These are phyloP conservation scores for Colletotrichum coccodes DNA, from an alignment of 2,329 filamentous ascomycete genomes.

Conservation along the genomic window DNA sequence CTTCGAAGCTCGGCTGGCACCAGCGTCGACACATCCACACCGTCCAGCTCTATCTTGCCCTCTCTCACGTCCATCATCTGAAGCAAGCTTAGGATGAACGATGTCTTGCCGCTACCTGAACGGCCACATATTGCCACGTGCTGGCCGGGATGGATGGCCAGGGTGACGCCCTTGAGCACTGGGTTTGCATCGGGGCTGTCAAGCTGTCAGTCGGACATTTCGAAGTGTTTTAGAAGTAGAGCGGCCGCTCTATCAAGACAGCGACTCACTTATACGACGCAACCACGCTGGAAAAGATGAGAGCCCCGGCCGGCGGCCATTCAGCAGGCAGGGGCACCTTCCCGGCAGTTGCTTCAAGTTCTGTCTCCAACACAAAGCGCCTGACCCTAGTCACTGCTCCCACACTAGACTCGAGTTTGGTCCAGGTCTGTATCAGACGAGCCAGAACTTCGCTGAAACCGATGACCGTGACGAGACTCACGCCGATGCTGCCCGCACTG, in stretches of 20 bases:
- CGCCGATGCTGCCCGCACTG: constrained; percentile 41
- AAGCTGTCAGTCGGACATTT: neutral
- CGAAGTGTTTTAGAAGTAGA: fast-evolving
- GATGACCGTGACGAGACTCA: constrained; percentile 27
- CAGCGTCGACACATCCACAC: neutral
- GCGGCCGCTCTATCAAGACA: fast-evolving
- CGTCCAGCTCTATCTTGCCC: neutral
- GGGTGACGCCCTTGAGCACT: constrained; percentile 2
- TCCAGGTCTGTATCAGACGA: constrained; percentile 22
- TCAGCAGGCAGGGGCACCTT: neutral
- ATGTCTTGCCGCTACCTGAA: constrained; percentile 23
- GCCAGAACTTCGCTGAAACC: constrained; percentile 14
- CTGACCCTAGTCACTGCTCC: constrained; percentile 9
- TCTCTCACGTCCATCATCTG: constrained; percentile 10
- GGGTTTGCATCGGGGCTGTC: neutral
- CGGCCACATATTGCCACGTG: constrained; percentile 17
- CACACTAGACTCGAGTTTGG: constrained; percentile 35
- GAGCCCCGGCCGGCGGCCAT: constrained; percentile 1
- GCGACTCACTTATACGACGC: constrained; percentile 13
- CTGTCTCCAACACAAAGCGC: constrained; percentile 2
- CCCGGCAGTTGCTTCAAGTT: neutral
- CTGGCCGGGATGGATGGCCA: neutral
- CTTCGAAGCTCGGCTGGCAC: neutral
- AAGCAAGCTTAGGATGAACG: neutral
- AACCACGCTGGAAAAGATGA: neutral